Evolutionary conservation across 2,329 filamentous ascomycete genomes (phyloP).

Genomic region (Colletotrichum cordylinicola): DNA sequence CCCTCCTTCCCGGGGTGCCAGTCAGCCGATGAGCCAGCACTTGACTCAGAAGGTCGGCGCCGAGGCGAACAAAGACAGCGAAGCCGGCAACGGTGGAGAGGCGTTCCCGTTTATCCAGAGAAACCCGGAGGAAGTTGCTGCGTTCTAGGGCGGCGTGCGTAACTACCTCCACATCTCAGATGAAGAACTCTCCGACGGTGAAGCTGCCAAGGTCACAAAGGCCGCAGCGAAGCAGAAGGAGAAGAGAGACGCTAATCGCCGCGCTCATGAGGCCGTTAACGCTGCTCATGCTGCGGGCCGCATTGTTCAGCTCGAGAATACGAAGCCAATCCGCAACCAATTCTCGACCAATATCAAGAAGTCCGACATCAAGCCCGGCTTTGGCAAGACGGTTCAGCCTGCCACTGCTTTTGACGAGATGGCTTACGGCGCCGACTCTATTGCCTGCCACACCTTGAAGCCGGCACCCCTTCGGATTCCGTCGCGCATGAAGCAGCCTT

Average conservation of each 20-base stretch:
- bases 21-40: neutral
- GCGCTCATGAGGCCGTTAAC: slow-evolving; percentile 4
- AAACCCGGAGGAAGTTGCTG: slow-evolving; percentile 28
- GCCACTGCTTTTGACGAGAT: neutral
- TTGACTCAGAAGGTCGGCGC: neutral
- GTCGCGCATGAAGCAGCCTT: neutral
- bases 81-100: neutral
- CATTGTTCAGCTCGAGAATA: neutral
- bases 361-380: neutral
- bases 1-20: neutral
- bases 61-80: neutral
- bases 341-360: slow-evolving; percentile 2
- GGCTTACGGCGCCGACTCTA: slow-evolving; percentile 12
- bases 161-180: slow-evolving; percentile 33
- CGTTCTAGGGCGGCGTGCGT: slow-evolving; percentile 37
- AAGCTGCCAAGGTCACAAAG: neutral
- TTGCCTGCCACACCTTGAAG: slow-evolving; percentile 20
- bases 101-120: neutral
- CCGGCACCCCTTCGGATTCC: slow-evolving; percentile 20
- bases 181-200: slow-evolving; percentile 27
- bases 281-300: neutral
- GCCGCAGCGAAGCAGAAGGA: neutral
- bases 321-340: neutral
- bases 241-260: neutral
- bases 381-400: neutral